Base-by-base conservation (phyloP, 345 rosid genomes). In the Excoecaria agallocha region DNA sequence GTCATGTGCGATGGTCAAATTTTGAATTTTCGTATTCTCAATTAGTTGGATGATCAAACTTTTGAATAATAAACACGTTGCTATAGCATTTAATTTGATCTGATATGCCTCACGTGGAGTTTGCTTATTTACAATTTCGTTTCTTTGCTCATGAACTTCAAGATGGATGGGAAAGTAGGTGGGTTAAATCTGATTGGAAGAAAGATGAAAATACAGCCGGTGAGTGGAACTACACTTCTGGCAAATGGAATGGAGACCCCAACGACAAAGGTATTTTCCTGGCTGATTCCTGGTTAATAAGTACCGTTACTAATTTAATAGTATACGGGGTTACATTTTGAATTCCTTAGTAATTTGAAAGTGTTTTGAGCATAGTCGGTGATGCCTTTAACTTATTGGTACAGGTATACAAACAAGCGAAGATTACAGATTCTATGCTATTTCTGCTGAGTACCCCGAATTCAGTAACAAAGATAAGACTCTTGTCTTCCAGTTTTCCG, bases 371-470 rank as follows among this genome's bases (percentile, higher is more conserved):
- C n/a, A n/a, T n/a, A 12, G 12, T 71, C 15, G 41, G 4, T 57
- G 22, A 20, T 61, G 17, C 43, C 63, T 39, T 76, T 60, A 35
- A 55, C 35, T 30, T 63, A n/a, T 58, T 64, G 17, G 39, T 77
- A 49, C 74, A 94, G 98, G 99, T 84, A 93, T 96, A 80, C 98
- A 96, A 76, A 96, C 99, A 6, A 93, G 99, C 62, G 98, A 93
- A 78, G 99, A 96, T 80, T 82, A 91, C 86, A 96, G 93, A 74
- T 96, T 96, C 84, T 96, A 93, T 84, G 99, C 99, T 62, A 91
- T 91, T 72, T 96, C 99, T 22, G 98, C 96, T 66, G 92, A 89
- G 84, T 96, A 84, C 85, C 95, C 99, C 68, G 89, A 85, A 75
- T 87, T 93, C 83, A 96, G 93, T 77, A 96, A 89, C 90, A 96